Percentiles rank a stretch among this genome's conserved stretches.
phyloP scores from a whole-genome alignment of 1,284 basidiomycete genomes.

The Apiotrichum porosum region DNA sequence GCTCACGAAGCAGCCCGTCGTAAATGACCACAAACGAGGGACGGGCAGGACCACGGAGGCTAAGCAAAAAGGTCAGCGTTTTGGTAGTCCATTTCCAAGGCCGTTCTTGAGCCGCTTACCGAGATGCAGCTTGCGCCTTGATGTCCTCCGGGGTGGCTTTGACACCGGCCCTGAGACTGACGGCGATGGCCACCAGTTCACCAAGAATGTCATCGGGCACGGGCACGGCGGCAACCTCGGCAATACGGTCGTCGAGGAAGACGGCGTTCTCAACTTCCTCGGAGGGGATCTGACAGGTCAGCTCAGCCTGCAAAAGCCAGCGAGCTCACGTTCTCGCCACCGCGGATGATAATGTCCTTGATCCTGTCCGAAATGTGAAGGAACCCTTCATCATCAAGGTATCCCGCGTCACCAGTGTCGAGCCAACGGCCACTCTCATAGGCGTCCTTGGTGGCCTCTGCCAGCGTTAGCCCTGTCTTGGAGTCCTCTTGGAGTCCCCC shows the following conservation, averaged over 20 bases:
- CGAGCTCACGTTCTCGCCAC: constrained; percentile 44
- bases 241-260: constrained; percentile 29
- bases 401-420: constrained; percentile 41
- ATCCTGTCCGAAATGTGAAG: constrained; percentile 38
- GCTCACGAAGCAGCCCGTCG: constrained; percentile 12
- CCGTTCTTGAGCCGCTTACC: constrained; percentile 13
- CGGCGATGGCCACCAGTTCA: constrained; percentile 37
- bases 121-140: constrained; percentile 4
- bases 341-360: constrained; percentile 39
- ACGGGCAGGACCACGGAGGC: constrained; percentile 11
- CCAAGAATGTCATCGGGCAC: constrained; percentile 35
- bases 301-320: no score
- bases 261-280: constrained; percentile 43
- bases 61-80: no score
- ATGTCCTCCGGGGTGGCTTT: constrained; percentile 5
- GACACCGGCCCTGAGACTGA: constrained; percentile 21
- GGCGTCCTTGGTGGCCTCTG: constrained; percentile 9
- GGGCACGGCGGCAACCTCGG: constrained; percentile 37
- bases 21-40: constrained; percentile 11
- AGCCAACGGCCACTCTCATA: constrained; percentile 40
- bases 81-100: no score
- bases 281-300: constrained; percentile 38
- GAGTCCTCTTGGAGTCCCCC: not conserved
- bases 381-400: constrained; percentile 36
- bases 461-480: no score